Evolutionary conservation across 192 early-diverging fungal genomes (phyloP), one percentile per base, ranked within the genome.

Genomic region (Entomortierella lignicola): DNA sequence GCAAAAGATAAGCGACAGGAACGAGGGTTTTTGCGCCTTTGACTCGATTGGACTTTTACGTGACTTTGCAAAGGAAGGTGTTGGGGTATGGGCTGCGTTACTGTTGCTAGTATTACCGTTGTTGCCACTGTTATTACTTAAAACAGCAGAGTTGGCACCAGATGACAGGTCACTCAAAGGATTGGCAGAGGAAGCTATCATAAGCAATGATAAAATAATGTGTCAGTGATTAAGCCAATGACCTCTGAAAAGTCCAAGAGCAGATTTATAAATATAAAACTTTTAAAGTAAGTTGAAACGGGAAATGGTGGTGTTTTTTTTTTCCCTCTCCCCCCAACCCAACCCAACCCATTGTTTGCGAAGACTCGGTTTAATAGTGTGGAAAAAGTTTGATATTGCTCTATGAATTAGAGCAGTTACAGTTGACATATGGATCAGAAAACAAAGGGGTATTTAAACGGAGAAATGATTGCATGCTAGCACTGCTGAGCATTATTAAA

Each of bases 81-180:
- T 55, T 15, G 55, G 44, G 30, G 48, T 69, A 42, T 57, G 27
- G 25, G 56, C 32, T 27, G 51, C 51, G 47, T 52, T 37, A 57
- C 31, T 60, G 42, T 25, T 55, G 63, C 48, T 34, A 21, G 37
- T 32, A 29, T 53, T 72, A 34, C 56, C 44, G 32, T 32, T 39
- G 47, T 55, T 63, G 52, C 60, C 50, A 34, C 48, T 69, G 43
- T 26, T 56, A 42, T 61, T 71, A 34, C 23, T 26, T 23, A 59
- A 3, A 21, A 39, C 62, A 25, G 55, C 61, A 63, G 70, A 65
- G 48, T 72, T 72, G 42, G 71, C 51, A 66, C 72, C 72, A 31
- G 72, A 66, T 60, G 72, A 66, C 72, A 66, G 64, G 55, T 74
- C 72, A 66, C 64, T 74, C 59, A 74, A 50, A 52, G 72, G 72